phyloP scores from a whole-genome alignment of 78 protist species.

The Dictyostelium brefeldianum region DNA sequence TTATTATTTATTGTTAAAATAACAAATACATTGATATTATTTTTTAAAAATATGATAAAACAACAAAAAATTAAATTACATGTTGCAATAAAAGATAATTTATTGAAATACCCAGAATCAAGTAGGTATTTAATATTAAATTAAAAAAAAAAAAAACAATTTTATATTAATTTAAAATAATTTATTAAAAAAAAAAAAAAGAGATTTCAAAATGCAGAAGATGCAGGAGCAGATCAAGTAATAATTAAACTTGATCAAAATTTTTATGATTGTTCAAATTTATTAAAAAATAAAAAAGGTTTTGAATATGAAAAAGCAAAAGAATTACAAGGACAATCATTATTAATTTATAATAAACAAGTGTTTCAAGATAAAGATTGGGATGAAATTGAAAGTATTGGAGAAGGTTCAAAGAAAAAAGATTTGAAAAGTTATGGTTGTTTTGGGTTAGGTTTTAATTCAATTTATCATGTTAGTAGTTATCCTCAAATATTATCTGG shows the following conservation, averaged over 20 bases:
- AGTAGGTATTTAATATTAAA: too few species aligned
- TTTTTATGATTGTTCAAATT: neutral
- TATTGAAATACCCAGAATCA: too few species aligned
- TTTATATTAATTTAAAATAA: too few species aligned
- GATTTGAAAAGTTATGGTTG: slow-evolving; percentile 49
- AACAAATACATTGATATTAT: too few species aligned
- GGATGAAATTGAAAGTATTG: slow-evolving; percentile 7
- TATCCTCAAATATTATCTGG: slow-evolving; percentile 4
- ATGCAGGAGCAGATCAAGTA: slow-evolving; percentile 26
- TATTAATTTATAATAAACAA: slow-evolving; percentile 11
- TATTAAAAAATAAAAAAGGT: neutral
- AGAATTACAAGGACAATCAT: slow-evolving; percentile 29
- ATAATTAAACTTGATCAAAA: neutral
- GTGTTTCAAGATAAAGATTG: slow-evolving; percentile 44
- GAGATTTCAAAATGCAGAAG: slow-evolving; percentile 65
- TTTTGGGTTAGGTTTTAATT: slow-evolving; percentile 56
- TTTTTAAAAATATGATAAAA: too few species aligned
- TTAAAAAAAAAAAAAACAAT: too few species aligned
- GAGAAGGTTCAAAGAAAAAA: slow-evolving; percentile 36
- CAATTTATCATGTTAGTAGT: slow-evolving; percentile 44
- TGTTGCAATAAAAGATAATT: too few species aligned
- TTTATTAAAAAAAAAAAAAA: too few species aligned
- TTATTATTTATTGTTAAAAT: too few species aligned
- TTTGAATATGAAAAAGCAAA: neutral
- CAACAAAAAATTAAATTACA: too few species aligned